A percentile compares a stretch with the other conserved stretches of the same genome.
phyloP scores from a whole-genome alignment of 140 eudicot species.

The Oenanthe javanica region DNA sequence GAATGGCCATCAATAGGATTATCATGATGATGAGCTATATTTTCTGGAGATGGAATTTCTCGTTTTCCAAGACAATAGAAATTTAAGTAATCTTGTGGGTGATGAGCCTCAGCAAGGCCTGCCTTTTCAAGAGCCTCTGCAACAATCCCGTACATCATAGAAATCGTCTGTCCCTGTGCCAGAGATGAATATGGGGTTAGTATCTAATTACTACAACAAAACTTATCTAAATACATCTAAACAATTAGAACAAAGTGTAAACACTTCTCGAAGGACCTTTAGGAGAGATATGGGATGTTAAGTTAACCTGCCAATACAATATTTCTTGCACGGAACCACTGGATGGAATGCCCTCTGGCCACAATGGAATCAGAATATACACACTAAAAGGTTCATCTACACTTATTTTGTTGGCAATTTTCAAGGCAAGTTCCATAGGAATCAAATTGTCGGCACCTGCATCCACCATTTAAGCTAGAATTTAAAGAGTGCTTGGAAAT shows the following conservation, averaged over 20 bases:
- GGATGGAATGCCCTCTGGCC: slow-evolving; percentile 60
- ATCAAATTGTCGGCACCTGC: slow-evolving; percentile 55
- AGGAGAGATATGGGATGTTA: neutral
- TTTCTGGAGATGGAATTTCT: slow-evolving; percentile 22
- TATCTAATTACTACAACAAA: neutral
- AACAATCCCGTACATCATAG: slow-evolving; percentile 53
- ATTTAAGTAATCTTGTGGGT: slow-evolving; percentile 54
- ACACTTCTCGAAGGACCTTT: neutral
- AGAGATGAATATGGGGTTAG: neutral
- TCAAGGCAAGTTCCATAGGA: slow-evolving; percentile 53
- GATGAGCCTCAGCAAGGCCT: slow-evolving; percentile 33
- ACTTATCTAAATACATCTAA: neutral
- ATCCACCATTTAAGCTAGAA: slow-evolving; percentile 5
- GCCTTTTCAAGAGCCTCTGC: slow-evolving; percentile 41
- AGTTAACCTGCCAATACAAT: slow-evolving; percentile 49
- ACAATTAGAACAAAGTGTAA: neutral
- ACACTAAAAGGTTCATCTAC: slow-evolving; percentile 48
- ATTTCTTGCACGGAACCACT: slow-evolving; percentile 49
- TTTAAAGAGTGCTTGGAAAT: neutral
- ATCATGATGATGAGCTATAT: slow-evolving; percentile 6
- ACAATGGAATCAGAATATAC: slow-evolving; percentile 50
- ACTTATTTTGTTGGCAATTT: slow-evolving; percentile 52
- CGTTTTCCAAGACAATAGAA: slow-evolving; percentile 65
- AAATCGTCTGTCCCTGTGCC: slow-evolving; percentile 46
- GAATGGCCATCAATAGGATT: neutral